A percentile compares a stretch with the other conserved stretches of the same genome.
Conservation (phyloP, 2,329 filamentous ascomycete genomes). For the Chrysosporium keratinophilum region DNA sequence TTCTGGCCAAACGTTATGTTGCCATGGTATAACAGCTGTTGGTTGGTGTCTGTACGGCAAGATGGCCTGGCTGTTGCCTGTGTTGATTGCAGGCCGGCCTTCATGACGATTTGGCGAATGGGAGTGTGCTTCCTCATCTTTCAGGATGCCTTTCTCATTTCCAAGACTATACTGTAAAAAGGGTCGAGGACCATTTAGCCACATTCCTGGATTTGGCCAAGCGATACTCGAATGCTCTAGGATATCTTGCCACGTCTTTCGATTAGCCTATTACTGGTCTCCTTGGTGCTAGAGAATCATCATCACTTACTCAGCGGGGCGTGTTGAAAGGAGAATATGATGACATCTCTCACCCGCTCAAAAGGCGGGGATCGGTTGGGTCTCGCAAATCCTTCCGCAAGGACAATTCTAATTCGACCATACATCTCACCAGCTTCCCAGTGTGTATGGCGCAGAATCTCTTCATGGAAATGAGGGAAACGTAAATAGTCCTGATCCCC, state of each 20-base stretch:
- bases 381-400: constrained; percentile 61
- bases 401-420: constrained; percentile 64
- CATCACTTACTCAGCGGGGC: constrained; percentile 57
- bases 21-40: constrained; percentile 23
- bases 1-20: constrained; percentile 14
- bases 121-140: constrained; percentile 47
- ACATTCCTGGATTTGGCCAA: constrained; percentile 68
- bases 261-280: background rate
- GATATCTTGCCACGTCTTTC: constrained; percentile 44
- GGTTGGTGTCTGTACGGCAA: constrained; percentile 25
- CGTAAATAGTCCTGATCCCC: constrained; percentile 52
- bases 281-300: background rate
- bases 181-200: constrained; percentile 42
- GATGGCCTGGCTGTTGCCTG: constrained; percentile 19
- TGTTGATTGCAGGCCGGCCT: constrained; percentile 16
- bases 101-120: constrained; percentile 49
- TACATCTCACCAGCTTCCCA: constrained; percentile 63
- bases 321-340: constrained; percentile 76
- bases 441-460: constrained; percentile 56
- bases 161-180: constrained; percentile 26
- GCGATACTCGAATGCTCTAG: constrained; percentile 64
- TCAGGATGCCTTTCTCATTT: constrained; percentile 25
- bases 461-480: constrained; percentile 62
- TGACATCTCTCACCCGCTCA: constrained; percentile 59
- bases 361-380: constrained; percentile 42